Base-by-base conservation (phyloP, 1,284 basidiomycete genomes). In the Coniferiporia sulphurascens region DNA sequence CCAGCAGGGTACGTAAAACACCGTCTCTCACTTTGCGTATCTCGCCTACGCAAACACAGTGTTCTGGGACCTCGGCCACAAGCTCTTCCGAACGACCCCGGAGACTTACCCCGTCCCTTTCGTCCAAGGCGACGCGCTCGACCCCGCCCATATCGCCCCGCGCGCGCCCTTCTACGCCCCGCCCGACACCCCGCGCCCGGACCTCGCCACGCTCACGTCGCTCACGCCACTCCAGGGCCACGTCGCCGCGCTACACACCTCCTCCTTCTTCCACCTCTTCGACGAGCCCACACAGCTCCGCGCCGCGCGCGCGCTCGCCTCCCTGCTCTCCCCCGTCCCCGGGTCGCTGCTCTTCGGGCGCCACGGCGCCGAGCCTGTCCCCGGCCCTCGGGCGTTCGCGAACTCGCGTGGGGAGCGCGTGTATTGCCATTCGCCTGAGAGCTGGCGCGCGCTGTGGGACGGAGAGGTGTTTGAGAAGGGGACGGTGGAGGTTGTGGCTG, bases 221-320 rank as follows among this genome's bases (percentile, higher is more conserved):
- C 71, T 83, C 43, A 78, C 70, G n/a, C 74, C 75, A 1, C 72
- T 83, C 0, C 74, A 72, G 48, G 76, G 77, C 4, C 73, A 74
- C 54, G 67, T 78, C 43, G 75, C 78, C 9, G 78, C 73, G 12
- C 78, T 83, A 35, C 76, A 80, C 63, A 72, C 76, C 4, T 77
- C 77, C 10, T 67, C 74, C 0, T 75, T 83, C 66, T 83, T 83
- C 69, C 80, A 83, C 64, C 71, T 83, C 22, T 83, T 83, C 68
- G 63, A 70, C 55, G 73, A 80, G 64, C 72, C 72, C 17, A 53
- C 71, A 34, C 80, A 83, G 65, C 52, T 68, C 6, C 55, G 72
- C 36, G 68, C 81, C n/a, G 80, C 76, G 3, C 66, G 66, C 12
- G 69, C 66, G 3, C 61, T 81, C 45, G 76, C 74, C 0, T 66